Evolutionary conservation across 2,329 filamentous ascomycete species (phyloP), one percentile per base, ranked within the genome.

Genomic region (Paradendryphiella salina): DNA sequence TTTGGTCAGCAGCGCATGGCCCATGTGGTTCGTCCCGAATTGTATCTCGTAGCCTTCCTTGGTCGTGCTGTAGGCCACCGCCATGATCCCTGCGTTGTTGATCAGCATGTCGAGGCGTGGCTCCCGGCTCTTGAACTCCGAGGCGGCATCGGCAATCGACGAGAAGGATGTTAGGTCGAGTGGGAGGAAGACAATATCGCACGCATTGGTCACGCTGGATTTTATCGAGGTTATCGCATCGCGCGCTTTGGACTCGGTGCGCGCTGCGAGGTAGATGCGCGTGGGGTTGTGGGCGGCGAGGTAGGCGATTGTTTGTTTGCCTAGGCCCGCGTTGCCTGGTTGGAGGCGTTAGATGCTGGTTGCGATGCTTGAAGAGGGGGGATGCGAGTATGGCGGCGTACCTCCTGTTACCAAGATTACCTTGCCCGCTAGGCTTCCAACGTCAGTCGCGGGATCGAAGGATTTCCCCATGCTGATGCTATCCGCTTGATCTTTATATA

Each of bases 11-110:
- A 80, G 69, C 3, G 77, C 76, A 54, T 79, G 79, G n/a, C 77
- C 79, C 54, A 81, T 65, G 65, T 80, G 76, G 56, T 82, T 81
- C 8, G 76, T 79, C 26, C 77, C 79, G 49, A 81, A 76, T 43
- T 80, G 77, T 26, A 76, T 71, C 60, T 82, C 79, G 54, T 78
- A 79, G 35, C 77, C 78, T 35, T 81, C 77, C 14, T 71, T 65
- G 0, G 78, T 80, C 2, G 69, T 63, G 18, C 57, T 64, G 33
- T 76, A 70, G 1, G 71, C 67, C 0, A 47, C 55, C 0, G 67
- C 68, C 67, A 74, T 75, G 46, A 79, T 67, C 32, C 77, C 78
- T 0, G 78, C 78, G 54, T 80, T 80, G 63, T 75, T 72, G 48
- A 79, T 67, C 3, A 80, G 66, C 21, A 79, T 65, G 51, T 80